phyloP scores from a whole-genome alignment of 441 rosid species.

The Bruguiera hainesii region DNA sequence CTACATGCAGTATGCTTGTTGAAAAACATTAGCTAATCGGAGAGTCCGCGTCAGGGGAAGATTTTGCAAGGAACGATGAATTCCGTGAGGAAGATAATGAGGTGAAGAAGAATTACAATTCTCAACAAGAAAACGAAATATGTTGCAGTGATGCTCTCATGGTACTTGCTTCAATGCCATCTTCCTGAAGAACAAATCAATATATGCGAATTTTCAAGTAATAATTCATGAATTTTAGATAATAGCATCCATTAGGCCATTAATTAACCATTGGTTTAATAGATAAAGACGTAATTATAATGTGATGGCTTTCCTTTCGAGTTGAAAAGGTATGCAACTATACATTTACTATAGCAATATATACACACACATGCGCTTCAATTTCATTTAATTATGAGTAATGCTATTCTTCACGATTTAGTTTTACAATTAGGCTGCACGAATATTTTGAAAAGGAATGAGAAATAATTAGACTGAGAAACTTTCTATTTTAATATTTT shows the following conservation, averaged over 20 bases:
- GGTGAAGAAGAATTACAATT: slow-evolving; percentile 33
- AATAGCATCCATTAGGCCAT: not conserved
- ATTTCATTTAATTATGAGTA: too few species aligned
- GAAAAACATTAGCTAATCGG: slow-evolving; percentile 88
- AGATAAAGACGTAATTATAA: too few species aligned
- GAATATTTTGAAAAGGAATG: too few species aligned
- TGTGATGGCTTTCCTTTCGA: too few species aligned
- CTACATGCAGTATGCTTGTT: slow-evolving; percentile 72
- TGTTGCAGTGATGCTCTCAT: slow-evolving; percentile 33
- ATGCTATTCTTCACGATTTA: too few species aligned
- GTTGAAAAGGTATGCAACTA: not conserved
- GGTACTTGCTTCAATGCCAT: slow-evolving; percentile 32
- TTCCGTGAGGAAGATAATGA: slow-evolving; percentile 50
- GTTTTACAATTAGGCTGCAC: too few species aligned
- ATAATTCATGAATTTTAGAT: not conserved
- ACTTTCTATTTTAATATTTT: too few species aligned
- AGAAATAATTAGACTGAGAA: too few species aligned
- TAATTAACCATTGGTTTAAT: not conserved
- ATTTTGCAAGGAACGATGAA: slow-evolving; percentile 81
- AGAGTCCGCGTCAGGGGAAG: slow-evolving; percentile 87
- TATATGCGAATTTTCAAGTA: not conserved
- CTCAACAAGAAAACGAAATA: slow-evolving; percentile 40
- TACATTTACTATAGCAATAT: too few species aligned
- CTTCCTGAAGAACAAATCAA: not conserved
- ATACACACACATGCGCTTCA: too few species aligned